phyloP scores from a whole-genome alignment of 2,329 filamentous ascomycete genomes.

The Berkeleyomyces rouxiae region DNA sequence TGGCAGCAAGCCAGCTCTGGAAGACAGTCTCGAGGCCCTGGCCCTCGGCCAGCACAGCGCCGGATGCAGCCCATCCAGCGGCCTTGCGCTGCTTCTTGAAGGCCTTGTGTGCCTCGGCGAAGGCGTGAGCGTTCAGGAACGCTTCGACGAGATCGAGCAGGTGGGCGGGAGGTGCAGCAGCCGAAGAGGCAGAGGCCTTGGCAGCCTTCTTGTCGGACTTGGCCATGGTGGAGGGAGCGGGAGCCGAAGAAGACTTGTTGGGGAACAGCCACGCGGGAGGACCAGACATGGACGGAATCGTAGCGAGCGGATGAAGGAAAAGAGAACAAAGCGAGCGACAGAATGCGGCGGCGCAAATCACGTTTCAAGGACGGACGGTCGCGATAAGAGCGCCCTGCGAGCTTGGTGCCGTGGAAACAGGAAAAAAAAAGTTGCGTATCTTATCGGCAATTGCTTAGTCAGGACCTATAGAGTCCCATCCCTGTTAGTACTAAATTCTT shows the following conservation, averaged over 20 bases:
- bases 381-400: neutral
- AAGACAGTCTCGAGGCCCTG: conserved; percentile 34
- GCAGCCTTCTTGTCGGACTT: conserved; percentile 23
- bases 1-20: conserved; percentile 30
- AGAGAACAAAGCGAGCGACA: neutral
- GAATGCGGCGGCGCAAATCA: neutral
- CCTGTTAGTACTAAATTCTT: neutral
- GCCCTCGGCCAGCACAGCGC: conserved; percentile 15
- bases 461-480: neutral
- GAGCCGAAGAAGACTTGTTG: conserved; percentile 21
- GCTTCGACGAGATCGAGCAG: conserved; percentile 49
- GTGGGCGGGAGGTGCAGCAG: conserved; percentile 34
- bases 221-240: conserved; percentile 13
- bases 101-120: conserved; percentile 40
- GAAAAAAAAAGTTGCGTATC: neutral
- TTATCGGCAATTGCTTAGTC: neutral
- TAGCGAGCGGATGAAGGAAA: neutral
- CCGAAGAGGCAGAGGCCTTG: conserved; percentile 14
- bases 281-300: conserved; percentile 7
- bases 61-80: conserved; percentile 29
- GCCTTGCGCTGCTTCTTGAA: conserved; percentile 46
- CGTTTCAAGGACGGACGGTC: neutral
- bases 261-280: conserved; percentile 29
- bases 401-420: neutral
- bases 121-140: conserved; percentile 52